phyloP scores from a whole-genome alignment of 805 yeast genomes.

The Teunomyces panamensis region DNA sequence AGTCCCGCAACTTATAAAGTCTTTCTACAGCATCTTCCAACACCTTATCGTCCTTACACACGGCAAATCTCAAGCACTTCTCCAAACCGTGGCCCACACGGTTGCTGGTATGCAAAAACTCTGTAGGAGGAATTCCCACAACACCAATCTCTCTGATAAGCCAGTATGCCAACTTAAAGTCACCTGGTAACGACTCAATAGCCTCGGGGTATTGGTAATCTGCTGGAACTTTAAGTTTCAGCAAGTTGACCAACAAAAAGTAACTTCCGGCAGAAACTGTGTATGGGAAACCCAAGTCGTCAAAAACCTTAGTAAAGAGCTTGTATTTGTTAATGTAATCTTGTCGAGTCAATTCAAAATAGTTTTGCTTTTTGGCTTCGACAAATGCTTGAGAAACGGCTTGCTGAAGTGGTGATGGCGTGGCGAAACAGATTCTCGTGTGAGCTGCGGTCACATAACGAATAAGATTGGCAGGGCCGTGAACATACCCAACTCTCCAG shows the following conservation, averaged over 20 bases:
- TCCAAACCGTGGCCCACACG: constrained; percentile 67
- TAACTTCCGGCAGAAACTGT: constrained; percentile 93
- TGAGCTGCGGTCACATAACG: constrained; percentile 85
- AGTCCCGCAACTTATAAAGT: constrained; percentile 66
- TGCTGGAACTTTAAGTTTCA: constrained; percentile 74
- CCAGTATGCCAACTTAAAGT: constrained; percentile 91
- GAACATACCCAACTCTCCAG: constrained; percentile 97
- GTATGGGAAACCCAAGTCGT: constrained; percentile 84
- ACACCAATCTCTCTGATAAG: constrained; percentile 88
- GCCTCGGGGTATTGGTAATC: constrained; percentile 72
- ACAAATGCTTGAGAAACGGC: constrained; percentile 80
- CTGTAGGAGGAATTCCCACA: constrained; percentile 97
- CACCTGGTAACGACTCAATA: constrained; percentile 67
- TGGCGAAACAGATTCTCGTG: constrained; percentile 88
- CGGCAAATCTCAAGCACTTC: constrained; percentile 87
- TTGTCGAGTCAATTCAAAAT: constrained; percentile 66
- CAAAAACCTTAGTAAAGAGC: constrained; percentile 73
- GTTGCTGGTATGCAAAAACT: constrained; percentile 71
- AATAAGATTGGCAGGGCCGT: constrained; percentile 80
- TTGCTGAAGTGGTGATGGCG: constrained; percentile 90
- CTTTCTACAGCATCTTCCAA: constrained; percentile 79
- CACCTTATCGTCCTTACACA: constrained; percentile 85
- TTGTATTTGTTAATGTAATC: constrained; percentile 70
- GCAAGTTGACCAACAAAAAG: constrained; percentile 83
- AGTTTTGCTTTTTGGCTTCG: constrained; percentile 57